These are phyloP conservation scores for Neurospora crassa DNA, from an alignment of 2,329 filamentous ascomycete genomes.

Conservation along the genomic window DNA sequence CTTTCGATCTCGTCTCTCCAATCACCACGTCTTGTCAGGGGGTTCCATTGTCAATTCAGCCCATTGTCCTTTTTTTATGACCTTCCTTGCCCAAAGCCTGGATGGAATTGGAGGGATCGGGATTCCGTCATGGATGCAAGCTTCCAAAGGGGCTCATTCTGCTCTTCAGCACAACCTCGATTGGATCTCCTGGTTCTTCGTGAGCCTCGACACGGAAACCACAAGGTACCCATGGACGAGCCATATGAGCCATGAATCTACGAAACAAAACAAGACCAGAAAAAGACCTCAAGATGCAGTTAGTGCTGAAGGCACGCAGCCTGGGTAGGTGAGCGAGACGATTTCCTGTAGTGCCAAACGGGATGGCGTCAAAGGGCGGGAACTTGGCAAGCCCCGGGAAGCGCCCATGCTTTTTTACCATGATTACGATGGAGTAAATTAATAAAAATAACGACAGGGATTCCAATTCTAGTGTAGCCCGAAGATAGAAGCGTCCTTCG, in stretches of 20 bases:
- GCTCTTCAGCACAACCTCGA: not conserved
- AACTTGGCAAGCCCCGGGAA: not conserved
- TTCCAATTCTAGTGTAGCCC: not conserved
- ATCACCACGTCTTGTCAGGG: not conserved
- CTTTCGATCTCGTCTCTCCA: slow-evolving; percentile 1
- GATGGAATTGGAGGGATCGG: not conserved
- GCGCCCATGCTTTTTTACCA: not conserved
- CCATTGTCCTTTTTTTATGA: not conserved
- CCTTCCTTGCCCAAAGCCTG: not conserved
- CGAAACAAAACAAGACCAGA: not conserved
- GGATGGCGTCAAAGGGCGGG: not conserved
- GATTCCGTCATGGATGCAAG: not conserved
- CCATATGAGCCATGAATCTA: not conserved
- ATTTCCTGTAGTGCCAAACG: not conserved
- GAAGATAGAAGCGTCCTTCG: not conserved
- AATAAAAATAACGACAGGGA: not conserved
- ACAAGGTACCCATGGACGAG: not conserved
- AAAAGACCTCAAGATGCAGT: not conserved
- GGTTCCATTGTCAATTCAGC: not conserved
- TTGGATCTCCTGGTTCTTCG: not conserved
- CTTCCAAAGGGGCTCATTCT: not conserved
- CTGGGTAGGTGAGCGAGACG: not conserved
- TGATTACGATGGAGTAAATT: not conserved
- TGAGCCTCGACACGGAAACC: not conserved
- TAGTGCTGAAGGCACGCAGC: not conserved